phyloP scores from a whole-genome alignment of 1,284 basidiomycete species.

The Ceratobasidium sp. region DNA sequence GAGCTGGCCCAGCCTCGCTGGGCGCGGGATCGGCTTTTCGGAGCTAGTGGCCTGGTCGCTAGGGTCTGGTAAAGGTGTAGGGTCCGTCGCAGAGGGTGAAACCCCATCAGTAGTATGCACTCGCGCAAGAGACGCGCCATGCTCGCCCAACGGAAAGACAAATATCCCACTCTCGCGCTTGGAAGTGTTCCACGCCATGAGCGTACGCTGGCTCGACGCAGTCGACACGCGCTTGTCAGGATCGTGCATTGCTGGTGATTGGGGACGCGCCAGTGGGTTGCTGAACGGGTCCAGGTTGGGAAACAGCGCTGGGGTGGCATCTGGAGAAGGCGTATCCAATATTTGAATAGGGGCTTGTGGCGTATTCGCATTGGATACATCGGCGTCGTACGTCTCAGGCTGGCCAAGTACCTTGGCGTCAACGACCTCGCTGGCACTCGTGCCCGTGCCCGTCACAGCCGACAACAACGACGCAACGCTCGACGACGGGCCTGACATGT shows the following conservation, averaged over 20 bases:
- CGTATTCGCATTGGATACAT: slow-evolving; percentile 20
- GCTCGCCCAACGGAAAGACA: slow-evolving; percentile 20
- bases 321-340: neutral
- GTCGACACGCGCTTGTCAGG: slow-evolving; percentile 44
- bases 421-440: slow-evolving; percentile 31
- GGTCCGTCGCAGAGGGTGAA: slow-evolving; percentile 4
- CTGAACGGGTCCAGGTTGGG: neutral
- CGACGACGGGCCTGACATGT: slow-evolving; percentile 34
- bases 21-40: slow-evolving; percentile 18
- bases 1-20: slow-evolving; percentile 19
- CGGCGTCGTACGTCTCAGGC: slow-evolving; percentile 5
- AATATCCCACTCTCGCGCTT: slow-evolving; percentile 35
- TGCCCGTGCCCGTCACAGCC: slow-evolving; percentile 9
- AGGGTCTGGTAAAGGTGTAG: neutral
- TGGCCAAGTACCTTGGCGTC: neutral
- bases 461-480: slow-evolving; percentile 39
- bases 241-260: slow-evolving; percentile 23
- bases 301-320: neutral
- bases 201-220: slow-evolving; percentile 40
- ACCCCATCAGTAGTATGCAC: slow-evolving; percentile 32
- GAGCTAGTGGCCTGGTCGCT: neutral
- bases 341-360: neutral
- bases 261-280: slow-evolving; percentile 28
- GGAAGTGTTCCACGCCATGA: slow-evolving; percentile 17
- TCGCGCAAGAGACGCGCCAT: slow-evolving; percentile 16